Evolutionary conservation across 768 basidiomycete species (phyloP).

Genomic region (Clitopilus passeckerianus): DNA sequence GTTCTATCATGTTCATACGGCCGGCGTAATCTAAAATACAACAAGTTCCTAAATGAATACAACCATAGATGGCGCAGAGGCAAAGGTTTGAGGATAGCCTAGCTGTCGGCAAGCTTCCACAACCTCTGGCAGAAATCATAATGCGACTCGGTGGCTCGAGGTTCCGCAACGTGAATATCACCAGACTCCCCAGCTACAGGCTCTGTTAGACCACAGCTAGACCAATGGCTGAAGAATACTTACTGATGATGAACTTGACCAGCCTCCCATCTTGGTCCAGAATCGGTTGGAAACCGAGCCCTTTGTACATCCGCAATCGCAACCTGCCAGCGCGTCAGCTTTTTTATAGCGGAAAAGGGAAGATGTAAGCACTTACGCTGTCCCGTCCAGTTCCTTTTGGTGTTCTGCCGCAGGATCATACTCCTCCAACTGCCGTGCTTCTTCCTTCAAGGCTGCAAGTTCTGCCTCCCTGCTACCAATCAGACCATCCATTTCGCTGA

Average conservation of each 20-base stretch:
- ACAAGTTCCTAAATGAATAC: not conserved
- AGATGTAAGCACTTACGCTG: slow-evolving; percentile 40
- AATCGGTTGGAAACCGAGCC: slow-evolving; percentile 68
- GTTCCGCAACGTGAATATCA: slow-evolving; percentile 37
- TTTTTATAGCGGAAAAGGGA: not conserved
- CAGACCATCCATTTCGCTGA: slow-evolving; percentile 65
- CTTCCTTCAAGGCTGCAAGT: slow-evolving; percentile 62
- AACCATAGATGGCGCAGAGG: not conserved
- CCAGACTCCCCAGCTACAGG: slow-evolving; percentile 43
- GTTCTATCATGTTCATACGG: not conserved
- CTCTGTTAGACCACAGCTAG: not conserved
- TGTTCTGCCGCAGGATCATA: slow-evolving; percentile 74
- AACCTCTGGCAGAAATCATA: slow-evolving; percentile 33
- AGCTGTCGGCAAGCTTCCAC: slow-evolving; percentile 43
- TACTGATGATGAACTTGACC: slow-evolving; percentile 65
- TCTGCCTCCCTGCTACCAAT: slow-evolving; percentile 68
- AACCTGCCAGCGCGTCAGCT: slow-evolving; percentile 34
- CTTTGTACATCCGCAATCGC: slow-evolving; percentile 63
- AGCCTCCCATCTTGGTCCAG: slow-evolving; percentile 44
- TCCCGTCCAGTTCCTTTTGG: slow-evolving; percentile 62
- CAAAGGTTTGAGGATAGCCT: slow-evolving; percentile 7
- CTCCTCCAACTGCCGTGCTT: slow-evolving; percentile 53
- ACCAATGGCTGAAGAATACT: slow-evolving; percentile 20
- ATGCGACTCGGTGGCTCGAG: slow-evolving; percentile 26
- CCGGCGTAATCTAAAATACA: not conserved